A percentile compares a stretch with the other conserved stretches of the same genome.
These are phyloP conservation scores for Physocladia obscura DNA, from an alignment of 192 early-diverging fungal species.

Conservation along the genomic window DNA sequence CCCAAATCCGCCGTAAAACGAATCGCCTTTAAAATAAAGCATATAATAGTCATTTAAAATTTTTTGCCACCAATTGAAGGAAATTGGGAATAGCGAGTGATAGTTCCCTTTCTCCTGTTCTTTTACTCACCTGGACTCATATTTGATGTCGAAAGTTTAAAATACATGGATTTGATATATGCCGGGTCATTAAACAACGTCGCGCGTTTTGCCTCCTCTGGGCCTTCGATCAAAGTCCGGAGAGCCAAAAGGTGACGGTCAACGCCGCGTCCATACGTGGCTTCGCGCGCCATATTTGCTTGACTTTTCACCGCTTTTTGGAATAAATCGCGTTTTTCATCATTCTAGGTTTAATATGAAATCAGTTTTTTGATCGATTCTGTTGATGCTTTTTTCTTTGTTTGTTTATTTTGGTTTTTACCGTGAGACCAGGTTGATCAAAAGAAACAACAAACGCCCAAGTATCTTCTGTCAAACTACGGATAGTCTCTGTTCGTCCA, in stretches of 20 bases:
- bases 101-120: no score
- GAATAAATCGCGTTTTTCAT: conserved; percentile 46
- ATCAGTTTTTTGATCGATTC: no score
- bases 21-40: background rate
- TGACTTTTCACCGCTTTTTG: conserved; percentile 55
- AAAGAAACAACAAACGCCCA: conserved; percentile 74
- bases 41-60: background rate
- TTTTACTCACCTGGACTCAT: conserved; percentile 50
- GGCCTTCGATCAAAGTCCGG: conserved; percentile 48
- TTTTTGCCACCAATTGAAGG: no score
- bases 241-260: conserved; percentile 92
- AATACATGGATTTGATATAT: conserved; percentile 75
- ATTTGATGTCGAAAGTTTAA: conserved; percentile 78
- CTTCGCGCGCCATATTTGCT: conserved; percentile 71
- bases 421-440: conserved; percentile 64
- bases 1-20: conserved; percentile 58
- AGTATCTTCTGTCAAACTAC: conserved; percentile 75
- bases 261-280: conserved; percentile 76
- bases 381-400: no score
- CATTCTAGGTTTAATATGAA: conserved; percentile 37
- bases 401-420: no score
- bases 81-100: no score
- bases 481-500: conserved; percentile 91
- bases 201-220: conserved; percentile 31
- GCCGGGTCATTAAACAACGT: conserved; percentile 81